Evolutionary conservation across 441 rosid genomes (phyloP).

Genomic region (Erodium moschatum): DNA sequence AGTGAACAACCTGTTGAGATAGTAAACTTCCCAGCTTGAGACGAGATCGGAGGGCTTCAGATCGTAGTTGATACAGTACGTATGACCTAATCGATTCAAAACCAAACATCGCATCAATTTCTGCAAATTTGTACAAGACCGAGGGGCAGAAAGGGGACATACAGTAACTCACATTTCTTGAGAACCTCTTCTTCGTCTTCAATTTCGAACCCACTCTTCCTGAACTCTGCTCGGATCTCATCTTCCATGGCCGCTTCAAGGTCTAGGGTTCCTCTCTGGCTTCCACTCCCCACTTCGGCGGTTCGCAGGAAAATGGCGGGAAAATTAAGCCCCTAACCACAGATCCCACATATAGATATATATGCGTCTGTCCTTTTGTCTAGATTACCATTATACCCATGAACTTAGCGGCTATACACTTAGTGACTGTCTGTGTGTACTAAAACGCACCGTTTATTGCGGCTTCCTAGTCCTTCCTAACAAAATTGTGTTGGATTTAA

Average conservation of each 20-base stretch:
- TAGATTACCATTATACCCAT: not conserved
- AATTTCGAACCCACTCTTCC: not conserved
- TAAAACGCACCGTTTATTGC: too few species aligned
- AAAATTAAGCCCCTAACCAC: not conserved
- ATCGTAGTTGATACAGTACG: slow-evolving; percentile 10
- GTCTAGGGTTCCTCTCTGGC: slow-evolving; percentile 7
- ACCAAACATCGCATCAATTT: slow-evolving; percentile 6
- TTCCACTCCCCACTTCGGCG: slow-evolving; percentile 3
- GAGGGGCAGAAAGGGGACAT: slow-evolving; percentile 1
- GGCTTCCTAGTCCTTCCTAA: too few species aligned
- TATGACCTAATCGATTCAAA: slow-evolving; percentile 10
- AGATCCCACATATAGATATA: not conserved
- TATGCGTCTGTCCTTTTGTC: not conserved
- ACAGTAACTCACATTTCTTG: slow-evolving; percentile 5
- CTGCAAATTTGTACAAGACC: slow-evolving; percentile 4
- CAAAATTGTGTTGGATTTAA: too few species aligned
- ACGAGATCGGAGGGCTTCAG: slow-evolving; percentile 11
- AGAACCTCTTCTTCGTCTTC: slow-evolving; percentile 12
- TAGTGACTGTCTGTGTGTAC: too few species aligned
- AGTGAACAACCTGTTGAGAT: slow-evolving; percentile 9
- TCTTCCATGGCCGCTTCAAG: slow-evolving; percentile 10
- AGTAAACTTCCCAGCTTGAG: slow-evolving; percentile 11
- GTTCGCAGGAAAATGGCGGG: slow-evolving; percentile 10
- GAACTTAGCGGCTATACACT: not conserved
- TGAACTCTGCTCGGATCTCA: slow-evolving; percentile 9